Base-by-base conservation (phyloP, 352 stramenopile genomes). In the Phytophthora capsici region DNA sequence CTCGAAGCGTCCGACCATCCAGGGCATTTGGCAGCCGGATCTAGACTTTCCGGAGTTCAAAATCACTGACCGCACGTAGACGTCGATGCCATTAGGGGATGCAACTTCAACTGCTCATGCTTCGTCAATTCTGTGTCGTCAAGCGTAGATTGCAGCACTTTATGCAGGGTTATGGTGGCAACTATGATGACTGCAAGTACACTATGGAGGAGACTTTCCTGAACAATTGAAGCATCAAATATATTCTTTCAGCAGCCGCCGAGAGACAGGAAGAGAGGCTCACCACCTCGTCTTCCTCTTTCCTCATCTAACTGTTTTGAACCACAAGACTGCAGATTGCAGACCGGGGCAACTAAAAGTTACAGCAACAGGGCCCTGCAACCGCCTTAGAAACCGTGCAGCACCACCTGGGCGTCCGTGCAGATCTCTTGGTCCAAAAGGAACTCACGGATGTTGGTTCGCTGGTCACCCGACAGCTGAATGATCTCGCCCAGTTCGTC, bases 401-500 rank as follows among this genome's bases (percentile, higher is more conserved):
- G 77, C 60, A 99, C 95, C 76, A 99, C 90, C 66, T 97, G 91
- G 52, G 94, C 88, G 32, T 96, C 95, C 71, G 91, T 90, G 80
- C 96, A 99, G 77, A 99, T 99, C 82, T 99, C 97, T 83, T 99
- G 93, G 84, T 99, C 97, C 34, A 99, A 87, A 53, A 99, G 86
- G 83, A 99, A 99, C 66, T 98, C 90, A 74, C 98, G 97, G 38
- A 99, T 98, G 86, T 99, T 99, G 46, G 95, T 98, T 75, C 98
- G 85, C 83, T 99, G 98, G 86, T 99, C 98, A 55, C 98, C 98
- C 48, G 95, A 98, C 32, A 99, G 87, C 80, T 99, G 98, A 78
- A 99, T 99, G 70, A 99, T 98, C 75, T 99, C 97, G 51, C 96
- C 92, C 28, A 96, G 79, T 67, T 99, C 97, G 52, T 99, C 90